Percentiles rank a stretch among this genome's conserved stretches.
phyloP scores from a whole-genome alignment of 1,139 yeast species.

The Sugiyamaella novakii region DNA sequence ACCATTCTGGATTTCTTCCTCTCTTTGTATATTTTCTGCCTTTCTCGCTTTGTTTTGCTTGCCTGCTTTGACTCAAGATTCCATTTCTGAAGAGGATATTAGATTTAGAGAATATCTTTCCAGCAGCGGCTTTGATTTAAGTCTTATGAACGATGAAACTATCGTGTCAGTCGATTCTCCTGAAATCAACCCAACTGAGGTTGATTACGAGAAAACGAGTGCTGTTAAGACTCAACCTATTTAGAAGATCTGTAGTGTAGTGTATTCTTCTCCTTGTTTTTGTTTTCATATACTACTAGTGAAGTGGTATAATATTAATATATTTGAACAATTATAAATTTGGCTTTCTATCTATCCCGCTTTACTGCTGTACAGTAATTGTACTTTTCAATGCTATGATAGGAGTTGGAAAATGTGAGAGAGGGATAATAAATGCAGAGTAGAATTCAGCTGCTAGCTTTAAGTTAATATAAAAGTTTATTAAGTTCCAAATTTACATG shows the following conservation, averaged over 20 bases:
- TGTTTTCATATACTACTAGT: too few relatives aligned
- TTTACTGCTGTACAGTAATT: too few relatives aligned
- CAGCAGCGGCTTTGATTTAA: constrained; percentile 40
- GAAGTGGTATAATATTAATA: too few relatives aligned
- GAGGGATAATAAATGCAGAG: too few relatives aligned
- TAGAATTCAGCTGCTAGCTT: too few relatives aligned
- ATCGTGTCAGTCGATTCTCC: constrained; percentile 10
- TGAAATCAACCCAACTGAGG: constrained; percentile 4
- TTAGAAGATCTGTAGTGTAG: not conserved
- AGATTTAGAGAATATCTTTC: constrained; percentile 64
- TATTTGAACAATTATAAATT: too few relatives aligned
- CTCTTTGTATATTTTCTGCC: constrained; percentile 74
- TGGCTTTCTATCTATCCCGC: too few relatives aligned
- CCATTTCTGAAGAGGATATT: constrained; percentile 75
- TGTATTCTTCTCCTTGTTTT: not conserved
- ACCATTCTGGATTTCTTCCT: constrained; percentile 81
- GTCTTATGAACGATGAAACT: constrained; percentile 36
- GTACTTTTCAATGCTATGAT: too few relatives aligned
- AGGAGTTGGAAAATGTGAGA: too few relatives aligned
- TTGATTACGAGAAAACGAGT: constrained; percentile 9
- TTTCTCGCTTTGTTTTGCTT: constrained; percentile 66
- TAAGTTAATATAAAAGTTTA: too few relatives aligned
- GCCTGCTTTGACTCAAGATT: constrained; percentile 82
- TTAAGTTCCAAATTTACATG: too few relatives aligned
- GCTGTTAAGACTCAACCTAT: constrained; percentile 6